These are phyloP conservation scores for Amanita polypyramis DNA, from an alignment of 768 basidiomycete species.

Conservation along the genomic window DNA sequence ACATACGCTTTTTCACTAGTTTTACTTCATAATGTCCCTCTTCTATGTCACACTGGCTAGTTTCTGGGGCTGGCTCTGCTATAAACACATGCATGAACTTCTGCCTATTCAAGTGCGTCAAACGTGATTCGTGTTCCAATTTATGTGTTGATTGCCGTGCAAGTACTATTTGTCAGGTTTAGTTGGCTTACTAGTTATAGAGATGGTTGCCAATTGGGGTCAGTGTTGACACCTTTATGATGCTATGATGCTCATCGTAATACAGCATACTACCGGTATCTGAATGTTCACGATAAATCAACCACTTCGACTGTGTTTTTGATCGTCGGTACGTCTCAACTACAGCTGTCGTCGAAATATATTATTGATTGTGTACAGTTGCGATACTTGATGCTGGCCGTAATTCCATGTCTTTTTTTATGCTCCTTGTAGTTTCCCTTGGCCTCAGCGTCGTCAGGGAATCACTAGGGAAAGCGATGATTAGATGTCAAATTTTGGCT, in stretches of 20 bases:
- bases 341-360: neutral
- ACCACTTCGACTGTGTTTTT: conserved; percentile 80
- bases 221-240: conserved; percentile 13
- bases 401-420: conserved; percentile 91
- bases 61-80: conserved; percentile 80
- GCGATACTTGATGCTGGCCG: conserved; percentile 93
- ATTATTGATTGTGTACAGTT: conserved; percentile 33
- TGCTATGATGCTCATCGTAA: conserved; percentile 6
- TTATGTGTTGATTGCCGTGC: neutral
- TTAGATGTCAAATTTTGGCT: conserved; percentile 72
- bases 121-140: neutral
- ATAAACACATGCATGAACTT: conserved; percentile 69
- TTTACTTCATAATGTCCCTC: conserved; percentile 79
- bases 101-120: conserved; percentile 72
- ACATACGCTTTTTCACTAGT: conserved; percentile 32
- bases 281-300: conserved; percentile 77
- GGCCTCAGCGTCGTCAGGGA: conserved; percentile 90
- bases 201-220: conserved; percentile 93
- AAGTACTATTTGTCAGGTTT: conserved; percentile 90
- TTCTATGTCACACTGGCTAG: conserved; percentile 61
- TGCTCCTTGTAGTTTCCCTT: conserved; percentile 85
- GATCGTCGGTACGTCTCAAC: conserved; percentile 60
- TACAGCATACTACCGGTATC: conserved; percentile 85
- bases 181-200: conserved; percentile 77
- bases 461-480: conserved; percentile 76